Base-by-base conservation (phyloP, 495 filamentous ascomycete genomes). In the Glonium stellatum region DNA sequence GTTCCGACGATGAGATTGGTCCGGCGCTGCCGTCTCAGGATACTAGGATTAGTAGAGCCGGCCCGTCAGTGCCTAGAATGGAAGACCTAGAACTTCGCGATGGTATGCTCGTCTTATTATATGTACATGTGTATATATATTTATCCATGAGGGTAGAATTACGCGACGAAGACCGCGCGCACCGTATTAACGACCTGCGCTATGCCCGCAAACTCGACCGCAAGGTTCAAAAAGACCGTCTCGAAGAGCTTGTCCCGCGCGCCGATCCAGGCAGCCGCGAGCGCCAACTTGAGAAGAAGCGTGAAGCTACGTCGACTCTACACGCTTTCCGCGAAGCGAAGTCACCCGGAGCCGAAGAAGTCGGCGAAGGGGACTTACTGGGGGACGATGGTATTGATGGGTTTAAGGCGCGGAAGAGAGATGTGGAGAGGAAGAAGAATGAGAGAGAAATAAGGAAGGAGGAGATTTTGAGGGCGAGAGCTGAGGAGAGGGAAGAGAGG, bases 231-330 rank as follows among this genome's bases (percentile, higher is more conserved):
- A 82, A 81, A 52, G 83, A 81, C 31, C 77, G 75, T 0, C 78
- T 91, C 0, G 91, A 96, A 10, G 92, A 97, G 58, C 73, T 96
- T 11, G 80, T 78, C 0, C 92, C 93, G 4, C 87, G 90, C 13
- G 89, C 92, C 0, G 90, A 92, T 51, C 74, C 92, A 0, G 91
- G 92, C 0, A 91, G 89, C 1, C 83, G 85, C 25, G 93, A 95
- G 72, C 83, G 92, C 9, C 82, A 83, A 56, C 78, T 98, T 4
- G 92, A 98, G 77, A 96, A 96, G 77, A 85, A 84, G 50, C 75
- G 74, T 11, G 84, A 86, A 57, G 72, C 69, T 5, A 76, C 82
- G 1, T 76, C 74, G 5, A 67, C 77, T 0, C 80, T 86, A 73
- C 71, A 76, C 6, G 73, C 72, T 19, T 89, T 86, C 62, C 73